Base-by-base conservation (phyloP, 768 basidiomycete genomes). In the Lactarius indigo region DNA sequence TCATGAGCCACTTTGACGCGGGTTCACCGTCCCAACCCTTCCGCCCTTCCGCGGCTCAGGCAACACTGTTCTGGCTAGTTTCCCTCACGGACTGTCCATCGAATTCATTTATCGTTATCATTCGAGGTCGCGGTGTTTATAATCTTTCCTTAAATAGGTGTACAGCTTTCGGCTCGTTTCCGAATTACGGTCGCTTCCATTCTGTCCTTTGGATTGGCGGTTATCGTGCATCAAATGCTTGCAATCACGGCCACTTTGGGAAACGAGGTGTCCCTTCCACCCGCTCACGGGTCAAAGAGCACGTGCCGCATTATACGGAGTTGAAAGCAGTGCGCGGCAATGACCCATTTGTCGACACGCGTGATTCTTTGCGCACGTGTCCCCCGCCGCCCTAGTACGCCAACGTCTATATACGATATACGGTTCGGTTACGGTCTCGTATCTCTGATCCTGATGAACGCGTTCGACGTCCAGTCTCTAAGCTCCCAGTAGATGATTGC, bases 241-340 rank as follows among this genome's bases (percentile, higher is more conserved):
- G 79, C 80, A 1, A 83, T 88, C 66, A 80, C 87, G 69, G 78
- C 79, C 60, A 79, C 73, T 42, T 82, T 85, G 57, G 78, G 79
- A 1, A 78, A 80, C 0, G 81, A 85, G 31, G 73, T 88, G 5
- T 75, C 87, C 35, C 35, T 81, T 80, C 12, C 85, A 30, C 9
- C 20, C 42, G 7, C 42, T 44, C 18, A 44, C 20, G 26, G 9
- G 26, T 26, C 26, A 44, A 9, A 20, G 20, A 26, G 6, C 50
- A 52, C 26, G 50, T 50, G 23, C 13, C 50, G 13, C n/a, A 28
- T 26, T 2, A 52, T 52, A 52, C 12, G 26, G 12, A 13, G 5
- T 50, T 12, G 26, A 26, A 26, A 52, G 50, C 50, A 26, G 23
- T 26, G 50, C 12, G 23, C 23, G 1, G 23, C 23, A 17, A 7